Evolutionary conservation across 257 asterid species (phyloP), one percentile per base, ranked within the genome.

Genomic region (Solanum rostratum): DNA sequence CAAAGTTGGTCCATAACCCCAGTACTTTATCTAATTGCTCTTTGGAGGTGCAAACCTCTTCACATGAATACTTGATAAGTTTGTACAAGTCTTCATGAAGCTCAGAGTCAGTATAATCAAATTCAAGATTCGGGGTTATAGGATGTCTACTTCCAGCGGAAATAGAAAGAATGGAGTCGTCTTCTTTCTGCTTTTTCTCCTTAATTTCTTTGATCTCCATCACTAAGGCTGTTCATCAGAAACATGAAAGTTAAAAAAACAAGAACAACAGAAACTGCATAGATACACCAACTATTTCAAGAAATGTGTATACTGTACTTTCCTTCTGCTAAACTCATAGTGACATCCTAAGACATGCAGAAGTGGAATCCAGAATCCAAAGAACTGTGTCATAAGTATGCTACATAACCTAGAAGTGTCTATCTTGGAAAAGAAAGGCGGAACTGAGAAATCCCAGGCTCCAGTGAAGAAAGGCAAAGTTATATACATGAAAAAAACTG

Each of bases 21-120:
- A 95, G 84, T 84, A 95, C 94, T 87, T 94, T 95, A 84, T 90
- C 91, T 45, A 88, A 84, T 86, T 97, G 99, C 83, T 97, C 99
- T 90, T 97, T 93, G 19, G 95, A 91, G 63, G 99, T 91, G 92
- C 98, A 97, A 87, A 97, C 90, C 91, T 97, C 99, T 85, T 97
- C 96, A 86, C 97, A 94, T 2, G 99, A 97, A 88, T 93, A 95
- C 87, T 90, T 91, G 81, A 97, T 91, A 82, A 97, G 94, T 89
- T 92, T 93, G 85, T 91, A 94, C 87, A 97, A 81, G 87, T 93
- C 98, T 84, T 95, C 98, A 79, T 97, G 97, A 88, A 95, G 89
- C 84, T 93, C 97, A 83, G 87, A 41, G 89, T 97, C 97, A 60
- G 90, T 63, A 89, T 91, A 95, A 85, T 93, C 97, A 87, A 89